phyloP scores from a whole-genome alignment of 163 green algal genomes.

The Chloromonas sp. region DNA sequence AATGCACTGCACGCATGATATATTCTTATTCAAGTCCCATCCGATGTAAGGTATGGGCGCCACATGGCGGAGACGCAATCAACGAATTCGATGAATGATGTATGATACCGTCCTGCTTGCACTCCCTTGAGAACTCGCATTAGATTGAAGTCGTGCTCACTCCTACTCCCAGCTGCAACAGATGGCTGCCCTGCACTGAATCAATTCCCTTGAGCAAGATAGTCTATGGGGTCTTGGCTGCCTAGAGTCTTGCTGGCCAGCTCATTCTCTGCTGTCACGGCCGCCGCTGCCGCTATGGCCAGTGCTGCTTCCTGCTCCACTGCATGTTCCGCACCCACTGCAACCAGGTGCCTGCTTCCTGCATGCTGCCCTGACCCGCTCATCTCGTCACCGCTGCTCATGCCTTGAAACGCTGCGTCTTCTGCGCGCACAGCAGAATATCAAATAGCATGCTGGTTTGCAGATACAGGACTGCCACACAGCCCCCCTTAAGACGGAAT shows the following conservation, averaged over 20 bases:
- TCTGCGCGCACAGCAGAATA: too few species aligned
- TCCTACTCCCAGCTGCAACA: not conserved
- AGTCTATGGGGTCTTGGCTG: constrained; percentile 4
- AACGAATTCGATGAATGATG: not conserved
- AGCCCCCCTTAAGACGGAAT: too few species aligned
- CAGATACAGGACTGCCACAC: too few species aligned
- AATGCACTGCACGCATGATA: too few species aligned
- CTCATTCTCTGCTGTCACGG: constrained; percentile 10
- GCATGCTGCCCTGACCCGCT: too few species aligned
- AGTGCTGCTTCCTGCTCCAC: not conserved
- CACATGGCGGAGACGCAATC: not conserved
- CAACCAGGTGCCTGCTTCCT: too few species aligned
- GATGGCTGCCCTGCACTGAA: not conserved
- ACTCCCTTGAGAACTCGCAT: not conserved
- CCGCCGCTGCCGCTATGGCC: not conserved
- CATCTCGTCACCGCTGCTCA: too few species aligned
- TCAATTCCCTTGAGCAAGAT: not conserved
- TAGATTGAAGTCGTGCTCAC: not conserved
- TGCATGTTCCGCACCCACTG: too few species aligned
- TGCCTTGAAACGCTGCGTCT: too few species aligned
- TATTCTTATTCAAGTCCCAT: too few species aligned
- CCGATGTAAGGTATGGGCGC: not conserved
- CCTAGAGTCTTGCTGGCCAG: constrained; percentile 6
- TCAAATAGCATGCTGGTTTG: too few species aligned
- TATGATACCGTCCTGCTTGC: not conserved